Base-by-base conservation (phyloP, 2,329 filamentous ascomycete genomes). In the Fusarium solani-melongenae region DNA sequence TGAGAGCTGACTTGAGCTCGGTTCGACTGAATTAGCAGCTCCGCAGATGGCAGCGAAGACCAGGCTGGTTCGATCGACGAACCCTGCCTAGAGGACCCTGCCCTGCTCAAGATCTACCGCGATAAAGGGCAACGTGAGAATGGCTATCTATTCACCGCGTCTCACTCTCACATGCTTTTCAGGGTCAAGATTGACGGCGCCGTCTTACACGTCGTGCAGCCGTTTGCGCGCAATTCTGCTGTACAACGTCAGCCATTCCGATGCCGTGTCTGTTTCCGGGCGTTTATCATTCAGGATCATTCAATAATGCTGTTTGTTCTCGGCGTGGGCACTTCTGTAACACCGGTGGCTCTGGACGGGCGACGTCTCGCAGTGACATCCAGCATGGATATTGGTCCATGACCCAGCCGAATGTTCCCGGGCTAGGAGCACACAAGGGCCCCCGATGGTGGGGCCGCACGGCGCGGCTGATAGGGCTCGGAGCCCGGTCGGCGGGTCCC, bases 391-490 rank as follows among this genome's bases (percentile, higher is more conserved):
- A 70, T 70, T 22, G 60, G 41, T 66, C 27, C 44, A 75, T 75
- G 60, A 64, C 59, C 62, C 59, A 60, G 41, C 71, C 72, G 60
- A 70, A 65, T 67, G 57, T 75, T 65, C 41, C 49, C 58, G 62
- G 59, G 44, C 29, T 60, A 31, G 49, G 44, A 34, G 34, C 27
- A 51, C 38, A 51, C 56, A 67, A 31, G 46, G 44, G 20, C 31
- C 57, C 64, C 61, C 63, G 55, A 14, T 17, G 58, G 73, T 69
- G 80, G 79, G 75, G 71, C 76, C 78, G 77, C 56, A 44, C 53
- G 61, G 71, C 63, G 72, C 69, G 79, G 70, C 70, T 78, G 76
- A 81, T 81, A 81, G 78, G 64, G 60, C 56, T 77, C 72, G 72
- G 73, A 70, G 65, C 62, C 76, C 72, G 73, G 74, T 58, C 62